Base-by-base conservation (phyloP, 345 rosid species). In the Microthlaspi erraticum region DNA sequence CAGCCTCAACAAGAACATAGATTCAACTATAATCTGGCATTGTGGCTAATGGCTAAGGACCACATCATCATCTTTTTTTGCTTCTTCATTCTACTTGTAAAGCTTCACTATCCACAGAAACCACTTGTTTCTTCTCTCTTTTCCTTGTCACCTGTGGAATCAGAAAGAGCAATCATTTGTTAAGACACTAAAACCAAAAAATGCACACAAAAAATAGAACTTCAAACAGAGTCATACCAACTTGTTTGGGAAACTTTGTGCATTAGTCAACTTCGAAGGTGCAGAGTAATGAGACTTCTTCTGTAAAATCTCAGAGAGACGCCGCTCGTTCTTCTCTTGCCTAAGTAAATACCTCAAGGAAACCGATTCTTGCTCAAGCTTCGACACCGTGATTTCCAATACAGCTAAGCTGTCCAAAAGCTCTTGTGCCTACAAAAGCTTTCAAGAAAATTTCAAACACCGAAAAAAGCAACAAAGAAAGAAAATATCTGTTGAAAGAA, bases 281-380 rank as follows among this genome's bases (percentile, higher is more conserved):
- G 71, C 52, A 43, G 80, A 73, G 69, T 29, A 68, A 31, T 81
- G 80, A 43, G 77, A 69, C 73, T 87, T 86, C 75, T 77, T 82
- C 46, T 81, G 64, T 55, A 56, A 83, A 76, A 83, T 84, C 80
- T 92, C 88, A 51, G 79, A 78, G 65, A 88, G 84, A 65, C 84
- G 83, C 54, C 93, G 87, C 66, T 88, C 87, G 23, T 83, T 90
- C 75, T 86, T 92, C 79, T 92, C 98, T 75, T 90, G 98, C 83
- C 83, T 78, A 49, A 92, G 83, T 66, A 85, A 89, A 79, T 73
- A 82, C 63, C 87, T 85, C 80, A 90, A 81, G 51, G 89, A 63
- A 71, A 80, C 71, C 2, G 79, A 80, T 81, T 92, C 89, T 80
- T 87, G 81, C 74, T 92, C 97, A 29, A 92, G 98, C 80, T 90